Percentiles rank a stretch among this genome's conserved stretches.
Conservation (phyloP, 140 eudicot species). For the Stevia rebaudiana region DNA sequence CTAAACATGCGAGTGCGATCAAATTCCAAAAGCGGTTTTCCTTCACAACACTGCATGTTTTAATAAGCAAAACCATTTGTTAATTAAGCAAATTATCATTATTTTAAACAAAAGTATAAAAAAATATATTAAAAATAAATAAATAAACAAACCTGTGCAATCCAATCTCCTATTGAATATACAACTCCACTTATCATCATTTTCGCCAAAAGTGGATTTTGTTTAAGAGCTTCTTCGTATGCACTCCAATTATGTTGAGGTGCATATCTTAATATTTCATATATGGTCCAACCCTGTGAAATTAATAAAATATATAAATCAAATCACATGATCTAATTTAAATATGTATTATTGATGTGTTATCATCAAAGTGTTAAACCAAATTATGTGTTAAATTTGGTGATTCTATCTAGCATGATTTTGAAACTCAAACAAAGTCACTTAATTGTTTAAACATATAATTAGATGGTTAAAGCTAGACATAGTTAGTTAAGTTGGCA, state of each 20-base stretch:
- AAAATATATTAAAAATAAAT: not conserved
- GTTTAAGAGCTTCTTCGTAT: slow-evolving; percentile 86
- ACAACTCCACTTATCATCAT: slow-evolving; percentile 89
- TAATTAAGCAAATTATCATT: not conserved
- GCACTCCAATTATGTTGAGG: slow-evolving; percentile 95
- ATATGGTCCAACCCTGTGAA: slow-evolving; percentile 86
- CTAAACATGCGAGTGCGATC: slow-evolving; percentile 77
- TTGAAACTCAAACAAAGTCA: no score
- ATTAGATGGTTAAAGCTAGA: no score
- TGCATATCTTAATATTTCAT: slow-evolving; percentile 69
- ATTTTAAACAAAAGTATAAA: not conserved
- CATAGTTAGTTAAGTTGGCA: no score
- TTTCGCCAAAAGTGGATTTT: slow-evolving; percentile 75
- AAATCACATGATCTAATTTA: not conserved
- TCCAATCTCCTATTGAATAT: slow-evolving; percentile 86
- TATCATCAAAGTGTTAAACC: not conserved
- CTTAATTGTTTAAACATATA: no score
- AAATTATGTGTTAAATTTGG: not conserved
- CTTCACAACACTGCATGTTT: slow-evolving; percentile 64
- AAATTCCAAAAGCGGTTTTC: slow-evolving; percentile 78
- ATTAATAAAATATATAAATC: not conserved
- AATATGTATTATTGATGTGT: not conserved
- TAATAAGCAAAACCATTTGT: not conserved
- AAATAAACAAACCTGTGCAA: slow-evolving; percentile 64
- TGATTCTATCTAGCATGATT: no score